Evolutionary conservation across 177 flowering plant species (phyloP), one percentile per base, ranked within the genome.

Genomic region (Tripterygium wilfordii): DNA sequence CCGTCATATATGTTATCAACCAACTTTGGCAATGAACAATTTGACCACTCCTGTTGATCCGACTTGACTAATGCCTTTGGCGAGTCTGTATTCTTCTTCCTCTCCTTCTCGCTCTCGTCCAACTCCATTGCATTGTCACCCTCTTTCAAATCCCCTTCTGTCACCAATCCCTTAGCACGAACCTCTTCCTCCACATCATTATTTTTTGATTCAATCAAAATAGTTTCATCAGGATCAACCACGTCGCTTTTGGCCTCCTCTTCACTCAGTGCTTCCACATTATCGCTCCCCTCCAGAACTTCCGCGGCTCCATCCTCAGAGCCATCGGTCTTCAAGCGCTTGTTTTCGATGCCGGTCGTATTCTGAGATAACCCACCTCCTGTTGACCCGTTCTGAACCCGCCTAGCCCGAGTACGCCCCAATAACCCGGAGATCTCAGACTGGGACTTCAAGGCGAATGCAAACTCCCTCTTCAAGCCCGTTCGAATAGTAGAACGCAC

Each of bases 401-500:
- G 64, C 27, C 57, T 26, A 2, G 70, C 42, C 16, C 92, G 75
- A 0, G 79, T 77, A 61, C 78, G 74, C 4, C 86, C 78, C 31
- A 68, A 32, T 1, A 67, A 67, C 3, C 77, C 82, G 12, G 49
- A 32, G 33, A 74, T 56, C 74, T 77, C 74, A 0, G 75, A 45
- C 35, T 74, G 94, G 5, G 58, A 54, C 68, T 66, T 68, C 74
- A 72, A 42, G 15, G 83, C 87, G 29, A 80, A 75, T 28, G 67
- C 75, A 33, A 76, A 75, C 67, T 88, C 96, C 14, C 96, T 76
- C 65, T 88, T 88, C 25, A 61, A 56, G 8, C 96, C 90, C 4
- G 72, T 23, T 22, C 83, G 62, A 10, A 80, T 71, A 51, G 59
- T 60, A n/a, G n/a, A n/a, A n/a, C n/a, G n/a, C 14, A 84, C 47